These are phyloP conservation scores for Scutellaria barbata DNA, from an alignment of 257 asterid genomes.

Conservation along the genomic window DNA sequence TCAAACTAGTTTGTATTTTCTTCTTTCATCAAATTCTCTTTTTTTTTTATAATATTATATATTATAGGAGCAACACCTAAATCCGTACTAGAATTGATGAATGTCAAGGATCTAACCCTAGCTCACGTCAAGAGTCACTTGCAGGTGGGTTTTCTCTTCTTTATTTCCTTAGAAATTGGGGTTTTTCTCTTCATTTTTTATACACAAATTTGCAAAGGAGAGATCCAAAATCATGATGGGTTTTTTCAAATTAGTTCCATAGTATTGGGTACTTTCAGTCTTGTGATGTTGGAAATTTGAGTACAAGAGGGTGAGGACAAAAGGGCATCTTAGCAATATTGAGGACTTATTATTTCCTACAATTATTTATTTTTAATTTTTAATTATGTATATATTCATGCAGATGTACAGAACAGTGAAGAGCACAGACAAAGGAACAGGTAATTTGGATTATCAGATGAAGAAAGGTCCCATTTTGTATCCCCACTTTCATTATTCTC, in stretches of 20 bases:
- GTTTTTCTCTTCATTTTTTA: too few species aligned
- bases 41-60: not conserved
- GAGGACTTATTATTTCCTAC: constrained; percentile 36
- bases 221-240: too few species aligned
- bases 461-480: constrained; percentile 45
- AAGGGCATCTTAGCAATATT: constrained; percentile 51
- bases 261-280: constrained; percentile 1
- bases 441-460: constrained; percentile 46
- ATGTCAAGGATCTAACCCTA: constrained; percentile 92
- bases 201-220: too few species aligned
- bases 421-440: constrained; percentile 82
- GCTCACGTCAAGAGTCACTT: constrained; percentile 95
- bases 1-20: too few species aligned
- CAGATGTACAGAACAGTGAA: constrained; percentile 99
- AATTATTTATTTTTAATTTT: not conserved
- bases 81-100: constrained; percentile 87
- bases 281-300: constrained; percentile 36
- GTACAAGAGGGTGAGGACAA: constrained; percentile 53
- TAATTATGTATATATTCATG: constrained; percentile 49
- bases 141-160: constrained; percentile 54
- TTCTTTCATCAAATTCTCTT: too few species aligned
- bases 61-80: constrained; percentile 87
- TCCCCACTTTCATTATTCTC: constrained; percentile 39
- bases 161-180: not conserved
- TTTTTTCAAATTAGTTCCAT: not conserved